Base-by-base conservation (phyloP, 1,284 basidiomycete species). In the Coniophora puteana region DNA sequence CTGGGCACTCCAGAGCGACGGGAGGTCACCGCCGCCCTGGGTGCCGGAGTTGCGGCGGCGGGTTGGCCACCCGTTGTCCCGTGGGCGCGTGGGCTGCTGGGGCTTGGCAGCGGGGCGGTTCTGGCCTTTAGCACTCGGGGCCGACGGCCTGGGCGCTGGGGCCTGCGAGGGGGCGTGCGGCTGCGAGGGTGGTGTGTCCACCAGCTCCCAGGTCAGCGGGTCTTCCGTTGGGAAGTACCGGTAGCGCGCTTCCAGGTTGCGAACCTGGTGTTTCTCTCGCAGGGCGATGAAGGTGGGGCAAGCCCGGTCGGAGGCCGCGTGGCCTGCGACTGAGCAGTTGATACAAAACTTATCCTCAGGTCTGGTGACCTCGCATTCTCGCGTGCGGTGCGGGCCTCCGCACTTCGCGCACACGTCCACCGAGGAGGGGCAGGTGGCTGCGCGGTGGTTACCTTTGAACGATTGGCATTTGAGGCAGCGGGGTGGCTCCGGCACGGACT, bases 401-500 rank as follows among this genome's bases (percentile, higher is more conserved):
- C 48, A 50, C 1, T 38, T 44, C 3, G 40, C 43, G 24, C 48
- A 50, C 3, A 22, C 27, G 14, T 41, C 31, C 11, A 14, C 7
- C 2, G 12, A 13, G 2, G 5, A 4, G 5, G 21, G n/a, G 23
- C 47, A 48, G 8, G 33, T 26, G 1, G 8, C 16, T 4, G 38
- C 44, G 3, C 40, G 21, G 27, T 49, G 47, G 6, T 37, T 39
- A 1, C 25, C 29, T 18, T 7, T 31, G n/a, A 34, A 12, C 17
- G 33, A 31, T 13, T 46, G 44, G 31, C 47, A 49, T 12, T 39
- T 44, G 11, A 46, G 17, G 35, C 48, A 49, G 8, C 41, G 35
- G 1, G 36, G 14, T 5, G 45, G 45, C 28, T 49, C 48, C 18
- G 26, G 30, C 20, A 29, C 25, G 5, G 28, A 27, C 10, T 36